Base-by-base conservation (phyloP, 2,329 filamentous ascomycete species). In the Septoria petroselini region DNA sequence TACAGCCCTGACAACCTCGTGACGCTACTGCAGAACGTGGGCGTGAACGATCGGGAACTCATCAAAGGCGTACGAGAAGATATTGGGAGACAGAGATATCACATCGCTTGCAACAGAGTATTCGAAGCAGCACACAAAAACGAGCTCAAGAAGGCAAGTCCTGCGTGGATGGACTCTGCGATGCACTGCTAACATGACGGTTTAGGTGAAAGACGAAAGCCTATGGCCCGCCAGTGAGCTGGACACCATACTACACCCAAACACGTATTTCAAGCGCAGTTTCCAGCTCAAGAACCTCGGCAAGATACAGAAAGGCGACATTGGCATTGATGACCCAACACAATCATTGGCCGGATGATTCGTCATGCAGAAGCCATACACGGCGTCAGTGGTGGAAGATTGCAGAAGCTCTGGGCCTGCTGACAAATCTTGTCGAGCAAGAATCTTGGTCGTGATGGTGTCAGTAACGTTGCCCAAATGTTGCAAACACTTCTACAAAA, bases 241-340 rank as follows among this genome's bases (percentile, higher is more conserved):
- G 34, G 91, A 97, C 71, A 97, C 91, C 0, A 95, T 98, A 65
- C 84, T 95, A 17, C 93, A 98, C 71, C 93, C 93, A 8, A 98
- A 98, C 68, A 91, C 91, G 58, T 98, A 96, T 71, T 98, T 97
- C 71, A 96, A 95, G 77, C 80, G 91, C 48, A 95, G 90, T 67
- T 97, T 89, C 69, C 64, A 94, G 60, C 73, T 98, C 54, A 95
- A 90, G 75, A 88, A 93, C 66, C 69, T 94, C 19, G 83, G 75
- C 1, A 71, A 73, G 56, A 69, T 68, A n/a, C 57, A 65, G 44
- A 64, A 48, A 45, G 67, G 67, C 9, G 67, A 69, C 51, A 49
- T 69, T 25, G 67, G 67, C 9, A 58, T 70, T n/a, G 67, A 68
- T 41, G 65, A 63, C n/a, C 60, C 62, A 14, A 49, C 39, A n/a